Percentiles rank a stretch among this genome's conserved stretches.
Conservation (phyloP, 257 asterid genomes). For the Fraxinus pennsylvanica region DNA sequence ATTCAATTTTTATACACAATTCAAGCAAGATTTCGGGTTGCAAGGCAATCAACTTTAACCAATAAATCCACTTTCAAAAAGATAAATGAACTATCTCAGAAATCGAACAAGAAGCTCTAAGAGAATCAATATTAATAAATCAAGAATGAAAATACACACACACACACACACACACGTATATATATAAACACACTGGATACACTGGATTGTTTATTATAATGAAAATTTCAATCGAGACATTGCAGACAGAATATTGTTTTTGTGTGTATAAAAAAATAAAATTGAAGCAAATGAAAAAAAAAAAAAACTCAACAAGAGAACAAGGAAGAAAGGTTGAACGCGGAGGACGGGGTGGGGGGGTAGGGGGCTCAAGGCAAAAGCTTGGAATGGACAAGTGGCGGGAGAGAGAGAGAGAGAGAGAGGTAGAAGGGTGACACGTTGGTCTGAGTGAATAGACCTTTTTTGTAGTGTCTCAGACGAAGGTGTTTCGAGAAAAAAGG, state of each 20-base stretch:
- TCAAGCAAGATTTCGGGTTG: slow-evolving; percentile 12
- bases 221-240: slow-evolving; percentile 14
- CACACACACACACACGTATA: no score
- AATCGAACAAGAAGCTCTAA: slow-evolving; percentile 11
- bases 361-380: slow-evolving; percentile 23
- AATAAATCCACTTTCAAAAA: not conserved
- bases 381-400: slow-evolving; percentile 67
- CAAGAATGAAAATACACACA: not conserved
- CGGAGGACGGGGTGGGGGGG: not conserved
- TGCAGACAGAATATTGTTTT: slow-evolving; percentile 11
- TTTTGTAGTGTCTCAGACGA: slow-evolving; percentile 43
- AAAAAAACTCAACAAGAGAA: slow-evolving; percentile 17
- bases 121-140: slow-evolving; percentile 1
- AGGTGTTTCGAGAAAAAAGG: slow-evolving; percentile 31
- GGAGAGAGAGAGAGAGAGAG: slow-evolving; percentile 21
- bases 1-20: slow-evolving; percentile 24
- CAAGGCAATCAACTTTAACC: slow-evolving; percentile 2
- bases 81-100: not conserved
- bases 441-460: slow-evolving; percentile 52
- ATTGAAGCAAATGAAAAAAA: slow-evolving; percentile 1
- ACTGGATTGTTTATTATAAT: not conserved
- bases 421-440: slow-evolving; percentile 60
- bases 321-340: slow-evolving; percentile 13
- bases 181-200: no score
- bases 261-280: not conserved